Conservation (phyloP, 176 grass and related monocot genomes). For the Bolboschoenus planiculmis region DNA sequence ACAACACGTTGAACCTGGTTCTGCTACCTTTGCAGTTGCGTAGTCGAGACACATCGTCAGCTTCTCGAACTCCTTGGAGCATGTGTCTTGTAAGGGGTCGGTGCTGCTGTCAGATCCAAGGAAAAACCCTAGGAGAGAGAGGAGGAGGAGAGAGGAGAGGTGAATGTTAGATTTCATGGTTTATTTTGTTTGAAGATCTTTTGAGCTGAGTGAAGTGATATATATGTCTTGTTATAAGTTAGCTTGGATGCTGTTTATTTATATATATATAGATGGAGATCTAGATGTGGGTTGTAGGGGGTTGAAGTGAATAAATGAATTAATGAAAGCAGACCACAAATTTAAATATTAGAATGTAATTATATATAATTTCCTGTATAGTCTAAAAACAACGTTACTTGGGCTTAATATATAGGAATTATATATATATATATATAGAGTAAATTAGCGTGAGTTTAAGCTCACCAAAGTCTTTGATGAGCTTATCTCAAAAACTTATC, state of each 20-base stretch:
- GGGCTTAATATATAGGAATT: no score
- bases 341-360: neutral
- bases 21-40: conserved; percentile 23
- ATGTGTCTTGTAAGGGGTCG: conserved; percentile 28
- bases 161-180: conserved; percentile 7
- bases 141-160: neutral
- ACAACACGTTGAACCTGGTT: conserved; percentile 21
- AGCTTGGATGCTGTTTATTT: neutral
- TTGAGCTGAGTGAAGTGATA: neutral
- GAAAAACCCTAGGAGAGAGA: conserved; percentile 10
- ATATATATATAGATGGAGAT: conserved; percentile 1
- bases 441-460: no score
- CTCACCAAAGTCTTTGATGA: no score
- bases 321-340: neutral
- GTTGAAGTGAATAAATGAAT: neutral
- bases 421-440: no score
- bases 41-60: conserved; percentile 33
- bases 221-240: neutral
- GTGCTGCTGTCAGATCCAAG: neutral
- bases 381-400: no score
- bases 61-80: conserved; percentile 27
- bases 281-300: neutral
- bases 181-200: neutral
- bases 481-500: no score
- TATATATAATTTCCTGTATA: no score